A percentile compares a stretch with the other conserved stretches of the same genome.
Evolutionary conservation across 176 grass and related monocot genomes (phyloP).

Genomic region (Hyparrhenia diplandra): DNA sequence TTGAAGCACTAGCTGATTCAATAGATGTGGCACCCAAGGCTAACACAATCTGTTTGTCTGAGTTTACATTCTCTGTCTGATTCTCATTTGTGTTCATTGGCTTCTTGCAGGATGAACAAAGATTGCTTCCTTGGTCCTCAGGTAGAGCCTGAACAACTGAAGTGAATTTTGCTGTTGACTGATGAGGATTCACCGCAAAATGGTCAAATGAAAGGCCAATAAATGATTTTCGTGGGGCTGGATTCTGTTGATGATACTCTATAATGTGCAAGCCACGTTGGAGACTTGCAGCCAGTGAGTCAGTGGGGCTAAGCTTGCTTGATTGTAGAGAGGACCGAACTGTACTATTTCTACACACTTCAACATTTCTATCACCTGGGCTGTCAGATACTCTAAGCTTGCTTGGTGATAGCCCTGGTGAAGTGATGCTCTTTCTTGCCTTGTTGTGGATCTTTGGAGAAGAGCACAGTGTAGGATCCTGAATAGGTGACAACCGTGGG

Average conservation of each 20-base stretch:
- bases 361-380: conserved; percentile 32
- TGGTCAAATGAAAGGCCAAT: conserved; percentile 97
- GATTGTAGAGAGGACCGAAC: conserved; percentile 71
- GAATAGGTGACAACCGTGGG: conserved; percentile 36
- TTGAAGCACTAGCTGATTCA: not conserved
- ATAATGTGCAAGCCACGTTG: conserved; percentile 92
- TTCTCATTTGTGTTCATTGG: conserved; percentile 38
- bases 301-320: conserved; percentile 74
- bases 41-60: conserved; percentile 49
- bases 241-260: conserved; percentile 70
- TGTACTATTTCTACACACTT: conserved; percentile 42
- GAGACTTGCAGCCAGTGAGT: conserved; percentile 79
- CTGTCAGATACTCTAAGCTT: conserved; percentile 30
- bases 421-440: conserved; percentile 54
- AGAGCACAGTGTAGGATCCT: conserved; percentile 78
- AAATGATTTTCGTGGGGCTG: conserved; percentile 55
- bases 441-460: conserved; percentile 79
- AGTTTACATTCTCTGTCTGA: conserved; percentile 21
- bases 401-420: conserved; percentile 43
- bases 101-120: conserved; percentile 87
- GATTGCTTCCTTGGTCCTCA: conserved; percentile 27
- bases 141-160: conserved; percentile 27
- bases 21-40: conserved; percentile 6
- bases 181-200: conserved; percentile 55
- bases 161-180: conserved; percentile 49